Base-by-base conservation (phyloP, 805 yeast species). In the Metschnikowia drakensbergensis region DNA sequence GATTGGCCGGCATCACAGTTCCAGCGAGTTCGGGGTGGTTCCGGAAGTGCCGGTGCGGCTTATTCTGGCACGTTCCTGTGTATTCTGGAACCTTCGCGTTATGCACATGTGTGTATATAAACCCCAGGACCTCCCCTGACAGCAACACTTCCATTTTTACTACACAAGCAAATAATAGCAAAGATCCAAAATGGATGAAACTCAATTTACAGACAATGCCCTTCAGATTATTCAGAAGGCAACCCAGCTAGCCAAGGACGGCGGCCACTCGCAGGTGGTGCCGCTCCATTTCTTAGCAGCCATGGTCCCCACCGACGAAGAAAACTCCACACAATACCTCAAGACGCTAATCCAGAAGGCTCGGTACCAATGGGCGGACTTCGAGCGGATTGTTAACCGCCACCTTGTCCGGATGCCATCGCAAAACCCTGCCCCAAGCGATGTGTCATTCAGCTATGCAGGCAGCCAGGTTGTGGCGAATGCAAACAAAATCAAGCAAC, bases 221-320 rank as follows among this genome's bases (percentile, higher is more conserved):
- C 80, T 89, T 59, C 83, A 79, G 47, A 80, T 92, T 52, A 76
- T 94, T 44, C 85, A 87, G 58, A 76, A 81, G 60, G 96, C 98
- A 47, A 81, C 83, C 50, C 81, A 85, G 63, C 69, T 94, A 52
- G 96, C 97, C 37, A 79, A 82, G 61, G 95, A 89, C 56, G 89
- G 88, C 62, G 77, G 86, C 44, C 90, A 94, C 68, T 75, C 92
- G 6, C 92, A 88, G 64, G 73, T 94, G 48, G 72, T 80, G 46
- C 99, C 99, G n/a, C 66, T 91, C 48, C 99, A 94, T 68, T 67
- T 94, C 48, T 72, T 92, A 54, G 97, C 96, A 13, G 97, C 98
- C 23, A 86, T 92, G 84, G 84, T 86, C 29, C 83, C 84, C 25
- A 74, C 81, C 8, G 82, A 83, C 53, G 75, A 68, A 51, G 76